These are phyloP conservation scores for Endothia cerciana DNA, from an alignment of 2,329 filamentous ascomycete genomes.

Conservation along the genomic window DNA sequence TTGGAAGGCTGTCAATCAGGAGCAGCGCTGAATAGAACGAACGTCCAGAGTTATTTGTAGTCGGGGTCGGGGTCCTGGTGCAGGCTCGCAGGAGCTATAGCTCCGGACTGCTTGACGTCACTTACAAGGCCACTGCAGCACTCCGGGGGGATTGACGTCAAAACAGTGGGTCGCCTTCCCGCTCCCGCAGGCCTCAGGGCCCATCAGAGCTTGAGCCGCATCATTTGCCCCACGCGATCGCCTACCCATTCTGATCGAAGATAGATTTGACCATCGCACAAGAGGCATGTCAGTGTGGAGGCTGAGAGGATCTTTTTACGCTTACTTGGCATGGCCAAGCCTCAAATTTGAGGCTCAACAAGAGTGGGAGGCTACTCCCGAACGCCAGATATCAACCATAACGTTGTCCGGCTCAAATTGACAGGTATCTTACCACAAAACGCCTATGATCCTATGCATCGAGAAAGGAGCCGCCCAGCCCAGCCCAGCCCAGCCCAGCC, in stretches of 20 bases:
- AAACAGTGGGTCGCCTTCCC: constrained; percentile 18
- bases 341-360: neutral
- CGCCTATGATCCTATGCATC: constrained; percentile 24
- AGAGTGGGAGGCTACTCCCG: neutral
- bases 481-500: no score
- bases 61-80: neutral
- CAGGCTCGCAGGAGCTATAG: neutral
- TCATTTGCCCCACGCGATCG: constrained; percentile 15
- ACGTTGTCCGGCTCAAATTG: constrained; percentile 7
- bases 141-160: constrained; percentile 25
- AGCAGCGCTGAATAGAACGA: neutral
- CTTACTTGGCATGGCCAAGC: neutral
- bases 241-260: constrained; percentile 18
- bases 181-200: constrained; percentile 3
- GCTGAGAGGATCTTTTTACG: neutral
- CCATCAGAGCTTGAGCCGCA: constrained; percentile 15
- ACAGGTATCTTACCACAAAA: constrained; percentile 28
- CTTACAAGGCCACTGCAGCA: neutral
- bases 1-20: neutral
- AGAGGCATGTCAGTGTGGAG: constrained; percentile 17
- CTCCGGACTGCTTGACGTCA: constrained; percentile 27
- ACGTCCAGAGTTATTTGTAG: constrained; percentile 25
- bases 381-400: constrained; percentile 11
- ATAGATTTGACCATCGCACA: constrained; percentile 9
- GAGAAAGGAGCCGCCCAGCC: constrained; percentile 4